A percentile compares a stretch with the other conserved stretches of the same genome.
Conservation (phyloP, 345 rosid species). For the Balakata baccata region DNA sequence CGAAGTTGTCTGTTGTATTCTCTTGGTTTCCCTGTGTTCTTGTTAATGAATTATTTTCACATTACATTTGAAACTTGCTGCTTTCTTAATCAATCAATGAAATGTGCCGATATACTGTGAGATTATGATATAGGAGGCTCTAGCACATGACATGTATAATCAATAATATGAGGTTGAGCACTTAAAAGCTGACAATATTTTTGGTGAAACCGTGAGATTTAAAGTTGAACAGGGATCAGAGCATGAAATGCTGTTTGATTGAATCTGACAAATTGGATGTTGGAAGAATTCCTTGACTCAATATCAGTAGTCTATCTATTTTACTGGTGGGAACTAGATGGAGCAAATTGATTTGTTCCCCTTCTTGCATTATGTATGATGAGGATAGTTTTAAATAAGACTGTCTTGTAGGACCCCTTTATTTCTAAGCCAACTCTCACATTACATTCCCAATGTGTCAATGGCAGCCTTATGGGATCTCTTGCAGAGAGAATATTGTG, state of each 20-base stretch:
- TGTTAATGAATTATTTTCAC: neutral
- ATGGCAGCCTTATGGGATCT: slow-evolving; percentile 72
- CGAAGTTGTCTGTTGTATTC: neutral
- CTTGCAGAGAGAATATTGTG: slow-evolving; percentile 69
- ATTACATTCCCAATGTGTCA: slow-evolving; percentile 3
- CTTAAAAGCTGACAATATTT: neutral
- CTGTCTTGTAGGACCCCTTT: neutral
- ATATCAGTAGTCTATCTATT: neutral
- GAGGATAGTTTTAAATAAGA: neutral
- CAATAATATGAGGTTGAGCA: neutral
- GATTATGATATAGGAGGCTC: neutral
- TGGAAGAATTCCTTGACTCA: neutral
- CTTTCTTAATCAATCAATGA: neutral
- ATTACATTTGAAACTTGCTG: neutral
- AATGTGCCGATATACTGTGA: neutral
- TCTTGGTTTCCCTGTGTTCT: neutral
- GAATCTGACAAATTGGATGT: neutral
- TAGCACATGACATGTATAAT: neutral
- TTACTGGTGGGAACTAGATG: neutral
- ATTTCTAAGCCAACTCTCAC: slow-evolving; percentile 7
- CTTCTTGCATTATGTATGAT: neutral
- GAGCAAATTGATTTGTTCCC: neutral
- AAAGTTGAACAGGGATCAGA: neutral
- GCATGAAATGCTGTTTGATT: neutral
- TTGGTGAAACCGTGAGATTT: neutral